A percentile compares a stretch with the other conserved stretches of the same genome.
Evolutionary conservation across 2,329 filamentous ascomycete species (phyloP).

Genomic region (Pseudocercospora macadamiae): DNA sequence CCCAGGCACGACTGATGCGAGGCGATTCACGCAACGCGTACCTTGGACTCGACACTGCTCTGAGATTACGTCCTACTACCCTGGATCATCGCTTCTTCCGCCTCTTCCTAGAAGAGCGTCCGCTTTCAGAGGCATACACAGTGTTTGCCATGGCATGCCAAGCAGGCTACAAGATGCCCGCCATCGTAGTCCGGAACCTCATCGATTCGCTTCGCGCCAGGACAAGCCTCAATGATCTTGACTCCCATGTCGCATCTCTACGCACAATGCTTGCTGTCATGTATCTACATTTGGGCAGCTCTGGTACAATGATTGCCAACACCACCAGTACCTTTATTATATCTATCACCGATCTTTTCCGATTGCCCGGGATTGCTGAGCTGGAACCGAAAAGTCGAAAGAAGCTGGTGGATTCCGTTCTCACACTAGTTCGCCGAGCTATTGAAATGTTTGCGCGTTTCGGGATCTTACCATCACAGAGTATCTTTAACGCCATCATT

Average conservation of each 20-base stretch:
- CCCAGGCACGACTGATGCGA: conserved; percentile 49
- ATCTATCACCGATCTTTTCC: conserved; percentile 34
- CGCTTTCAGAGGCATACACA: conserved; percentile 51
- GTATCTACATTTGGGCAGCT: conserved; percentile 47
- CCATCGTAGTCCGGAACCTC: conserved; percentile 23
- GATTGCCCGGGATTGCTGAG: conserved; percentile 23
- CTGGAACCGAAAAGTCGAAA: conserved; percentile 26
- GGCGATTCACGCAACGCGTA: conserved; percentile 54
- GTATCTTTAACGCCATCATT: conserved; percentile 45
- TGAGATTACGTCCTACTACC: conserved; percentile 51
- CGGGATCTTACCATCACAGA: conserved; percentile 32
- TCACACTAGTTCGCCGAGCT: conserved; percentile 32
- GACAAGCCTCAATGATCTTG: conserved; percentile 22
- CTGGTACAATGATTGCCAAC: conserved; percentile 40
- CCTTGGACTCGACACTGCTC: conserved; percentile 52
- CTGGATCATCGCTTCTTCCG: conserved; percentile 48
- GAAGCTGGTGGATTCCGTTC: conserved; percentile 29
- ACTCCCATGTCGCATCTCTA: conserved; percentile 28
- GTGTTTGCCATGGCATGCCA: conserved; percentile 54
- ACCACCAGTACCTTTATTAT: conserved; percentile 45
- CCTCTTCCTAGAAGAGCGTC: conserved; percentile 50
- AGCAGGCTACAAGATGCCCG: conserved; percentile 41
- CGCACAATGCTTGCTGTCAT: conserved; percentile 46
- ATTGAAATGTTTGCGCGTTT: conserved; percentile 36
- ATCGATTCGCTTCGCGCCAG: conserved; percentile 37